Percentiles rank a stretch among this genome's conserved stretches.
These are phyloP conservation scores for Tolypocladium guangdongense DNA, from an alignment of 2,329 filamentous ascomycete genomes.

Conservation along the genomic window DNA sequence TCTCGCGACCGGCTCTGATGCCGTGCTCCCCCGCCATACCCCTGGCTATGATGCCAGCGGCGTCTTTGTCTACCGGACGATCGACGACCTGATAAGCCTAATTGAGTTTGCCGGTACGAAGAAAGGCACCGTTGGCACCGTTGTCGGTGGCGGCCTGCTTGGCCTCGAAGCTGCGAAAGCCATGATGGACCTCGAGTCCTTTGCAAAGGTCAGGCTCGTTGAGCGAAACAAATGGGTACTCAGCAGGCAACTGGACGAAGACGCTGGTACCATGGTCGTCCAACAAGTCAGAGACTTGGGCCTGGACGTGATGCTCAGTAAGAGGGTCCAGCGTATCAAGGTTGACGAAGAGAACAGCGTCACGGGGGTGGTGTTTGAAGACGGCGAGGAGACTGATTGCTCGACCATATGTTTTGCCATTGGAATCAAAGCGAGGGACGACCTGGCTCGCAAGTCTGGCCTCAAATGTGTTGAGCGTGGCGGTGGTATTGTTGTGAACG, in stretches of 20 bases:
- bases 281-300: slow-evolving; percentile 72
- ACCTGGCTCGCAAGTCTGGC: slow-evolving; percentile 58
- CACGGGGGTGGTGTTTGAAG: slow-evolving; percentile 66
- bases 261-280: slow-evolving; percentile 72
- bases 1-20: slow-evolving; percentile 78
- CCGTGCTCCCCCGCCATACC: slow-evolving; percentile 58
- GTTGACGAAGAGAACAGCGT: slow-evolving; percentile 58
- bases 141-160: slow-evolving; percentile 75
- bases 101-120: slow-evolving; percentile 60
- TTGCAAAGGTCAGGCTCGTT: slow-evolving; percentile 63
- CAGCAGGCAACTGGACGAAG: slow-evolving; percentile 69
- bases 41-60: slow-evolving; percentile 71
- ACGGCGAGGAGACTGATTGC: slow-evolving; percentile 66
- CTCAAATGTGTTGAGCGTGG: slow-evolving; percentile 63
- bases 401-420: slow-evolving; percentile 84
- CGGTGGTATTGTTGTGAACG: slow-evolving; percentile 63
- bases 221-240: slow-evolving; percentile 78
- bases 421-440: slow-evolving; percentile 71
- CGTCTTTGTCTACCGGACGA: slow-evolving; percentile 82
- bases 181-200: slow-evolving; percentile 75
- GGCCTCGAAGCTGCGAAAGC: slow-evolving; percentile 86
- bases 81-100: slow-evolving; percentile 67
- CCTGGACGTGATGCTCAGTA: slow-evolving; percentile 68
- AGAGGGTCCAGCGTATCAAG: slow-evolving; percentile 61
- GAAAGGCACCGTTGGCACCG: slow-evolving; percentile 59